Evolutionary conservation across 2,329 filamentous ascomycete species (phyloP), one percentile per base, ranked within the genome.

Genomic region (Stachybotrys chlorohalonatus): DNA sequence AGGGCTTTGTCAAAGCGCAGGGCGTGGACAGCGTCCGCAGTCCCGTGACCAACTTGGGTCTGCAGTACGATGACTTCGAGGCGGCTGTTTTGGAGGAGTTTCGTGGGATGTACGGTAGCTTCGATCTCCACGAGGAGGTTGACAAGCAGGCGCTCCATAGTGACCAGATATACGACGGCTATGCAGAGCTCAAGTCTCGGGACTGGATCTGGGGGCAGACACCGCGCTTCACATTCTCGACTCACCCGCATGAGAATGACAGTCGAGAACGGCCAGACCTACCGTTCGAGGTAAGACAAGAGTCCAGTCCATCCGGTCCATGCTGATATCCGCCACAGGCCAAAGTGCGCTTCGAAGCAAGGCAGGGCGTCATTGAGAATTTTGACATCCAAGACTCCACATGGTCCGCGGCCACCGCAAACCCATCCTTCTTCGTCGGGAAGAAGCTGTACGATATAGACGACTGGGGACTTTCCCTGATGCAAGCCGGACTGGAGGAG

Each of bases 21-120:
- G 94, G 94, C 0, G 92, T 96, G 1, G 90, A 94, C 63, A 97
- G 93, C 67, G 91, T 97, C 48, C 85, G 89, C 58, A 95, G 90
- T 51, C 83, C 85, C 0, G 86, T 97, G 11, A 79, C 82, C 7
- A 99, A 97, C 70, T 84, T 95, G 1, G 81, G 83, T 3, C 68
- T 90, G 1, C 73, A 66, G 8, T 67, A 62, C 15, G 64, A 56
- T 0, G 70, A 66, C 13, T 83, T 84, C 55, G 73, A 80, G 53
- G 69, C 70, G 1, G 82, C 80, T 11, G 84, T 90, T 2, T 73
- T 83, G 31, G 70, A 71, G 7, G 80, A 89, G 66, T 96, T 96
- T 68, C 71, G 70, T 7, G 61, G 62, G 15, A 82, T 93, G 76
- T 92, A 96, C 67, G 76, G 77, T 3, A 61, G 63, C 1, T 66